Base-by-base conservation (phyloP, 1,139 yeast species). In the Geotrichum phurueaensis region DNA sequence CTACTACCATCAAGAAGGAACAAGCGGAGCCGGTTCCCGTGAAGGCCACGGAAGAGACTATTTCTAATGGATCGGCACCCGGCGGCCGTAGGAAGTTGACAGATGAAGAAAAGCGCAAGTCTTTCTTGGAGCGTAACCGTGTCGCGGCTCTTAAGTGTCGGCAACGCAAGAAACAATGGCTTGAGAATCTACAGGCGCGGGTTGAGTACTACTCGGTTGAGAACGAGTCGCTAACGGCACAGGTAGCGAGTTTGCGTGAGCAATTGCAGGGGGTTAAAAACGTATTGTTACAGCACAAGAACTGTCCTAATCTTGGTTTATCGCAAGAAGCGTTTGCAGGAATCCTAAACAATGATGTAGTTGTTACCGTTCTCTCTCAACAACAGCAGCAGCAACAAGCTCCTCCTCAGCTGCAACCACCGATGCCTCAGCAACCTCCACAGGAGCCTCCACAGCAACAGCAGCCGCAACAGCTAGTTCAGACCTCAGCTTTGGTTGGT, bases 61-160 rank as follows among this genome's bases (percentile, higher is more conserved):
- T 25, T 7, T 51, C 59, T 15, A 9, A 45, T 3, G 25, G 23
- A 3, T 15, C 60, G 13, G 39, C 58, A 2, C 53, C 60, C 15
- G 47, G 52, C 12, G 62, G 66, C 60, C 29, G 75, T 70, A 58
- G 73, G 69, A 67, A 65, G 43, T 64, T 71, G 64, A 71, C 80
- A 0, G 87, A 83, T 53, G 89, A 82, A 56, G 94, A 87, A 54
- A 90, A 88, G 70, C 82, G 98, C 39, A 84, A 85, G 71, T 86
- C 81, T 66, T 94, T 94, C 68, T 76, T 94, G 66, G 99, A 94
- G 72, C 80, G 98, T 64, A 94, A 94, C 73, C 81, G 99, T 64
- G 84, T 94, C 15, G 99, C 99, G 0, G 99, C 99, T 0, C 85
- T 95, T 49, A 92, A 91, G 73, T 95, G 98, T 77, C 84, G 99